Percentiles rank a stretch among this genome's conserved stretches.
These are phyloP conservation scores for Cicer arietinum DNA, from an alignment of 306 rosid genomes.

Conservation along the genomic window DNA sequence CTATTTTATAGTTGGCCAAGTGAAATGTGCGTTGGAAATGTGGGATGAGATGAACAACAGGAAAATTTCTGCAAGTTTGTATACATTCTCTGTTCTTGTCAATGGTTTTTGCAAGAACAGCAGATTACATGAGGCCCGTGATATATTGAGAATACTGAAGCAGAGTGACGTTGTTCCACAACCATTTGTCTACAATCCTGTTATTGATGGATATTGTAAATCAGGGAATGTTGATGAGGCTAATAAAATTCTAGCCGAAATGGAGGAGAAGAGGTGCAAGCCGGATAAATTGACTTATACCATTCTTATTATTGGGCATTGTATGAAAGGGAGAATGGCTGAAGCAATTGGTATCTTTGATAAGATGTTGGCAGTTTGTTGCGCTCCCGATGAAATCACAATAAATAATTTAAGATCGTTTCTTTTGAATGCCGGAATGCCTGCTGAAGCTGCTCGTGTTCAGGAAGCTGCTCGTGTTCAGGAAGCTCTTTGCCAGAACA, in stretches of 20 bases:
- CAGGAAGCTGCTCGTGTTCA: conserved; percentile 53
- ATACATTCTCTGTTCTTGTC: conserved; percentile 73
- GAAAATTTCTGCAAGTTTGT: conserved; percentile 53
- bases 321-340: conserved; percentile 79
- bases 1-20: conserved; percentile 62
- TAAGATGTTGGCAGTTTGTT: conserved; percentile 68
- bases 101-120: conserved; percentile 67
- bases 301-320: conserved; percentile 83
- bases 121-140: conserved; percentile 68
- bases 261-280: conserved; percentile 69
- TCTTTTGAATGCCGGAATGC: conserved; percentile 84
- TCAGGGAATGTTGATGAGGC: conserved; percentile 84
- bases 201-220: conserved; percentile 81
- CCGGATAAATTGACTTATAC: conserved; percentile 79
- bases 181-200: conserved; percentile 75
- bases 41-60: conserved; percentile 71
- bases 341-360: conserved; percentile 71
- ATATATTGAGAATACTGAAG: conserved; percentile 57
- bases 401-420: conserved; percentile 62
- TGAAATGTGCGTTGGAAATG: conserved; percentile 57
- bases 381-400: conserved; percentile 71
- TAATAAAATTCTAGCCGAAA: conserved; percentile 63
- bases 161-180: conserved; percentile 50
- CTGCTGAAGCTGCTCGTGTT: conserved; percentile 65
- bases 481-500: conserved; percentile 47